Evolutionary conservation across 31 red algal genomes (phyloP), one percentile per base, ranked within the genome.

Genomic region (Porphyra umbilicalis): DNA sequence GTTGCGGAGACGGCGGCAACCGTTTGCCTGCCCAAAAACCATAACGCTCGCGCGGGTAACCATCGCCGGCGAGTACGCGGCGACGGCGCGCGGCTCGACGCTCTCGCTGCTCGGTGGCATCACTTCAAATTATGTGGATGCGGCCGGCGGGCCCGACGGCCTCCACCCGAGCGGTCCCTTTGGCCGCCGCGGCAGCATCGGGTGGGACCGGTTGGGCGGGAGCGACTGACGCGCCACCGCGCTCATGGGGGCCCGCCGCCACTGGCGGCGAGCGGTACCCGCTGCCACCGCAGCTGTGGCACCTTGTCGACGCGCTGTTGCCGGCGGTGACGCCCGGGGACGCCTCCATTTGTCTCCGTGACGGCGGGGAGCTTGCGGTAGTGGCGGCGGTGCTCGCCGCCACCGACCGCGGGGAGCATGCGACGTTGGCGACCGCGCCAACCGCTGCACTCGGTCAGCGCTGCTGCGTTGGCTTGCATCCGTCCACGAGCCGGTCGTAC

Each of bases 401-500:
- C 76, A 39, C 90, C 34, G 96, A 94, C 40, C 79, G 82, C 1
- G 92, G 87, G 37, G 40, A 92, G 42, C 30, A 71, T 71, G 34
- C 39, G 25, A 83, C 92, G 34, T 87, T 88, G 6, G 33, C 83
- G 15, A 46, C 92, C 36, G 46, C 88, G 6, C 82, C 79, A 44
- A 82, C 87, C 15, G 68, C 90, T 78, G 90, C 87, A 35, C 40
- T 98, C 29, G 96, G 84, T 82, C 81, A 42, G 89, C 83, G 39
- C 68, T 98, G 75, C 75, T 94, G 35, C 35, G 89, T 25, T 76
- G 94, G 36, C 84, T 98, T 35, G 77, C 44, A 34, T 92, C 89
- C 77, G 37, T 98, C 20, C 83, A 92, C 32, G 90, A 87, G 42
- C 85, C 92, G 6, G 88, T 98, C 7, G 85, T 98, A 30, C 96